Percentiles rank a stretch among this genome's conserved stretches.
These are phyloP conservation scores for Fusarium haematococcum DNA, from an alignment of 2,329 filamentous ascomycete genomes.

Conservation along the genomic window DNA sequence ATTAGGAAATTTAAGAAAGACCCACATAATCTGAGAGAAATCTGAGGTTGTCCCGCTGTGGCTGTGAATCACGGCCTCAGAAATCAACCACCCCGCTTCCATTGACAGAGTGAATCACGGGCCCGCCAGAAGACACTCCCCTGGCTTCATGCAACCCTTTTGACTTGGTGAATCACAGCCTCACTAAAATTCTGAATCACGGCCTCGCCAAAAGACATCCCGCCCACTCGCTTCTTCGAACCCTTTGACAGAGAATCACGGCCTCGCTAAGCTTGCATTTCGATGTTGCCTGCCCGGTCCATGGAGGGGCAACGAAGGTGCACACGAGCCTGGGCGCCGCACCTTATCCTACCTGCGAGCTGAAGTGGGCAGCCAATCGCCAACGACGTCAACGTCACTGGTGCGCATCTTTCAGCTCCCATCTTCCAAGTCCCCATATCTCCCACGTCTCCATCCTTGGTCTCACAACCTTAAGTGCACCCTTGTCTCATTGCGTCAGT, in stretches of 20 bases:
- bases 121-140: too few relatives aligned
- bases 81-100: too few relatives aligned
- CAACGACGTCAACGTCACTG: constrained; percentile 33
- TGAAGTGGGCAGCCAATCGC: constrained; percentile 17
- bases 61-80: neutral
- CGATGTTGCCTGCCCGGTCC: neutral
- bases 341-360: constrained; percentile 29
- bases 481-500: constrained; percentile 37
- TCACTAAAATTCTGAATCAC: neutral
- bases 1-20: neutral
- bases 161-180: neutral
- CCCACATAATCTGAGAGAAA: neutral
- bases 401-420: constrained; percentile 1
- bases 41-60: neutral
- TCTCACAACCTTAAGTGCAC: constrained; percentile 3
- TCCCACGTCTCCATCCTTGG: neutral
- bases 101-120: too few relatives aligned
- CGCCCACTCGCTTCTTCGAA: too few relatives aligned
- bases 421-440: neutral
- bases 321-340: constrained; percentile 16
- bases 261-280: neutral
- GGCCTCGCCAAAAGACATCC: too few relatives aligned
- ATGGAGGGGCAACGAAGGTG: constrained; percentile 20
- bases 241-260: neutral
- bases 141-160: too few relatives aligned